These are phyloP conservation scores for Candida silvicultrix DNA, from an alignment of 805 yeast genomes.

Conservation along the genomic window DNA sequence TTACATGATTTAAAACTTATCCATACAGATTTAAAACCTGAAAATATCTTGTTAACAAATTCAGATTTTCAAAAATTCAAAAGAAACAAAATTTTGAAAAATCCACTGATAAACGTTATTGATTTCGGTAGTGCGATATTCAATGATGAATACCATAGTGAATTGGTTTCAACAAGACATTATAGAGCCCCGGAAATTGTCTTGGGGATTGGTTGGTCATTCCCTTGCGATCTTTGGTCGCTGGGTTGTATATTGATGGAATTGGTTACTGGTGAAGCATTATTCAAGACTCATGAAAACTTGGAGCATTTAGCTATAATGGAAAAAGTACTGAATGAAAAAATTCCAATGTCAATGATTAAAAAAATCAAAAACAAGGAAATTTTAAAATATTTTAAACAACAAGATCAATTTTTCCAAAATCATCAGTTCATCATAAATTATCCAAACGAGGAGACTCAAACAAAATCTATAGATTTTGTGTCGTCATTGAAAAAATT, in stretches of 20 bases:
- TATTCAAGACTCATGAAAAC: slow-evolving; percentile 93
- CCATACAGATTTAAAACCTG: slow-evolving; percentile 97
- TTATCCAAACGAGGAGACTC: slow-evolving; percentile 34
- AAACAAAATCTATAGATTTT: slow-evolving; percentile 27
- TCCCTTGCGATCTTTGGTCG: slow-evolving; percentile 96
- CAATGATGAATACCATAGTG: slow-evolving; percentile 88
- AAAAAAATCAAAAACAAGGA: slow-evolving; percentile 17
- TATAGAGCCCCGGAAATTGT: slow-evolving; percentile 97
- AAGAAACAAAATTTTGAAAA: slow-evolving; percentile 44
- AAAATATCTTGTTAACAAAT: slow-evolving; percentile 55
- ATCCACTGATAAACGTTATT: slow-evolving; percentile 81
- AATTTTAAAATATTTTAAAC: slow-evolving; percentile 9
- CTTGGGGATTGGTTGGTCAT: slow-evolving; percentile 93
- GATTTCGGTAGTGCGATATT: slow-evolving; percentile 98
- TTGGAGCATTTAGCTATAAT: slow-evolving; percentile 93
- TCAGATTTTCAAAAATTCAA: slow-evolving; percentile 17
- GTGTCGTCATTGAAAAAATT: slow-evolving; percentile 36
- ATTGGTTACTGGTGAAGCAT: slow-evolving; percentile 86
- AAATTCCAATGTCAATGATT: slow-evolving; percentile 33
- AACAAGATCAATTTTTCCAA: neutral
- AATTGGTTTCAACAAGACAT: slow-evolving; percentile 90
- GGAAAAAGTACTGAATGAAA: slow-evolving; percentile 65
- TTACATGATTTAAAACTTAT: slow-evolving; percentile 85
- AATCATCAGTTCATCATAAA: slow-evolving; percentile 18
- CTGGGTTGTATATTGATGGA: slow-evolving; percentile 92